These are phyloP conservation scores for Irpex lacteus DNA, from an alignment of 1,284 basidiomycete genomes.

Conservation along the genomic window DNA sequence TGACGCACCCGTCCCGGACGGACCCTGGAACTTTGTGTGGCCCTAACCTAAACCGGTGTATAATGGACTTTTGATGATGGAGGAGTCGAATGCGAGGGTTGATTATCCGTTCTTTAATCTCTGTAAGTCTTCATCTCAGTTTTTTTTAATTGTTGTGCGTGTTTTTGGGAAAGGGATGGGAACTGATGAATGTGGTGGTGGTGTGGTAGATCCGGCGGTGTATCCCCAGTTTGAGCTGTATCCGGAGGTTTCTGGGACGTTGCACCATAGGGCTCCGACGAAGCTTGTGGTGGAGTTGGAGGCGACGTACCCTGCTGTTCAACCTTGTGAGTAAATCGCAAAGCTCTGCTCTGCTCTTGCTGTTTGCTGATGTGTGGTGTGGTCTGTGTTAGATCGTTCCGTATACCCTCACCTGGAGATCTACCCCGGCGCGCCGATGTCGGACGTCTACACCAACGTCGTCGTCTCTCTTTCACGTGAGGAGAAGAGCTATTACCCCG, in stretches of 20 bases:
- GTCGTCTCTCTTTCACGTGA: neutral
- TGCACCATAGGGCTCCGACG: neutral
- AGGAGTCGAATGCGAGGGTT: neutral
- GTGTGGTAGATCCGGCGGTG: conserved; percentile 18
- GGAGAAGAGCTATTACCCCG: conserved; percentile 19
- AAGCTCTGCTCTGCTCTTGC: too few species aligned
- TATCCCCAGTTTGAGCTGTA: conserved; percentile 32
- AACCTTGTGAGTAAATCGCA: neutral
- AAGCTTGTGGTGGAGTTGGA: conserved; percentile 6
- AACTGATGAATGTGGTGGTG: too few species aligned
- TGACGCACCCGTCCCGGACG: neutral
- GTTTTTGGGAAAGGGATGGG: too few species aligned
- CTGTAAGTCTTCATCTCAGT: conserved; percentile 20
- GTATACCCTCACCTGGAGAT: conserved; percentile 28
- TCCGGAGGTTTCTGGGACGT: conserved; percentile 10
- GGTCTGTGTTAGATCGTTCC: conserved; percentile 17
- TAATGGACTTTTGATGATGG: neutral
- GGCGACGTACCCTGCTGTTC: neutral
- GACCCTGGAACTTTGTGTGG: conserved; percentile 6
- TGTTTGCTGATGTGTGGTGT: too few species aligned
- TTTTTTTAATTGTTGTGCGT: too few species aligned
- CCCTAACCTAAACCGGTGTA: conserved; percentile 5
- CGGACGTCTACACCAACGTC: neutral
- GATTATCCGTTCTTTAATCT: conserved; percentile 29
- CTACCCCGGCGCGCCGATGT: conserved; percentile 17